These are phyloP conservation scores for Nannochloropsis oceanica DNA, from an alignment of 108 stramenopile genomes.

Conservation along the genomic window DNA sequence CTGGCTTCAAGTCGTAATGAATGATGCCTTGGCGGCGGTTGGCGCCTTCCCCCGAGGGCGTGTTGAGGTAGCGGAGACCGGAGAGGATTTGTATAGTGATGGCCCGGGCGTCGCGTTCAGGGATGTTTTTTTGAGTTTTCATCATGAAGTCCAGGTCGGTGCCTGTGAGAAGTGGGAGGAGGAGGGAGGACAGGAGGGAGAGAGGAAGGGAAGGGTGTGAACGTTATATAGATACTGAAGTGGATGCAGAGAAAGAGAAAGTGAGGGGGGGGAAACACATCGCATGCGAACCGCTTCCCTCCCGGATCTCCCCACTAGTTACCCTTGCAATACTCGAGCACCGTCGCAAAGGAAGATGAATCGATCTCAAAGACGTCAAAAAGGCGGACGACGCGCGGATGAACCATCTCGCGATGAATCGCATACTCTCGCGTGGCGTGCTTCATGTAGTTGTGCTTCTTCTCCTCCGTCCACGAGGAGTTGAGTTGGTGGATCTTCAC, in stretches of 20 bases:
- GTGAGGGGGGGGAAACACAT: neutral
- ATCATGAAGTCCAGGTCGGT: constrained; percentile 76
- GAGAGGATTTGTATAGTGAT: constrained; percentile 79
- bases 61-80: constrained; percentile 83
- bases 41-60: constrained; percentile 51
- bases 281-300: neutral
- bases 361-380: constrained; percentile 97
- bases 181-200: neutral
- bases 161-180: neutral
- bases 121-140: constrained; percentile 55
- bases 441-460: constrained; percentile 86
- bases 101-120: constrained; percentile 77
- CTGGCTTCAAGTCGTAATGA: constrained; percentile 96
- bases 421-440: constrained; percentile 94
- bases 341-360: constrained; percentile 86
- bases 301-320: neutral
- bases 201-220: no score
- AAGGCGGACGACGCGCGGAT: constrained; percentile 89
- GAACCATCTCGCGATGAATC: constrained; percentile 84
- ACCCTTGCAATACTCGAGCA: constrained; percentile 85
- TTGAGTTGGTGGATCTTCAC: constrained; percentile 96
- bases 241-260: neutral
- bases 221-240: no score
- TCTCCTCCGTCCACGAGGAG: constrained; percentile 78
- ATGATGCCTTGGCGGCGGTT: constrained; percentile 75